A percentile compares a stretch with the other conserved stretches of the same genome.
These are phyloP conservation scores for Acacia concinna DNA, from an alignment of 331 rosid species.

Conservation along the genomic window DNA sequence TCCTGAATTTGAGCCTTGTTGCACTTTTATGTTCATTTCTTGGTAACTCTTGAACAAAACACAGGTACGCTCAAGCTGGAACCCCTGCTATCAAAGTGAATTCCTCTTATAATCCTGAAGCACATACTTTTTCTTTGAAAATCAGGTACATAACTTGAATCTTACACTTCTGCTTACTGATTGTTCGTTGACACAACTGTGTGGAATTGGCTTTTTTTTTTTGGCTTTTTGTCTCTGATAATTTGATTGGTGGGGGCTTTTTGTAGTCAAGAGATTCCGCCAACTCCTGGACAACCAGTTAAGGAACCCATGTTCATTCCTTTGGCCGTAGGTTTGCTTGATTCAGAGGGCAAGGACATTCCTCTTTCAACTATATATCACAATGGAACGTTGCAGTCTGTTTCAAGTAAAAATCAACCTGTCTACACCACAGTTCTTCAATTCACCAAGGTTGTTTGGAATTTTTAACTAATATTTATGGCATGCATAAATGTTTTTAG, in stretches of 20 bases:
- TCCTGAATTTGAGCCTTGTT: slow-evolving; percentile 21
- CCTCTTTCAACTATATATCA: slow-evolving; percentile 67
- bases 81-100: slow-evolving; percentile 79
- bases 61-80: slow-evolving; percentile 99
- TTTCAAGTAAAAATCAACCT: slow-evolving; percentile 40
- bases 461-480: slow-evolving; percentile 19
- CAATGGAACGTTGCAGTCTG: slow-evolving; percentile 60
- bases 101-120: slow-evolving; percentile 76
- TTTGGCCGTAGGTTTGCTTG: slow-evolving; percentile 78
- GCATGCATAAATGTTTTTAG: neutral
- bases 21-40: slow-evolving; percentile 17
- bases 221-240: neutral
- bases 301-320: slow-evolving; percentile 97
- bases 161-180: neutral
- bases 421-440: slow-evolving; percentile 67
- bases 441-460: slow-evolving; percentile 73
- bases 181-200: neutral
- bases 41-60: slow-evolving; percentile 26
- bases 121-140: slow-evolving; percentile 67
- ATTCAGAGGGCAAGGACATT: slow-evolving; percentile 74
- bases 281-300: slow-evolving; percentile 89
- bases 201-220: neutral
- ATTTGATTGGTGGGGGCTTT: slow-evolving; percentile 21
- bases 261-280: slow-evolving; percentile 81
- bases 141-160: slow-evolving; percentile 54